Evolutionary conservation across 139 green algal genomes (phyloP).

Genomic region (Auxenochlorella protothecoides): DNA sequence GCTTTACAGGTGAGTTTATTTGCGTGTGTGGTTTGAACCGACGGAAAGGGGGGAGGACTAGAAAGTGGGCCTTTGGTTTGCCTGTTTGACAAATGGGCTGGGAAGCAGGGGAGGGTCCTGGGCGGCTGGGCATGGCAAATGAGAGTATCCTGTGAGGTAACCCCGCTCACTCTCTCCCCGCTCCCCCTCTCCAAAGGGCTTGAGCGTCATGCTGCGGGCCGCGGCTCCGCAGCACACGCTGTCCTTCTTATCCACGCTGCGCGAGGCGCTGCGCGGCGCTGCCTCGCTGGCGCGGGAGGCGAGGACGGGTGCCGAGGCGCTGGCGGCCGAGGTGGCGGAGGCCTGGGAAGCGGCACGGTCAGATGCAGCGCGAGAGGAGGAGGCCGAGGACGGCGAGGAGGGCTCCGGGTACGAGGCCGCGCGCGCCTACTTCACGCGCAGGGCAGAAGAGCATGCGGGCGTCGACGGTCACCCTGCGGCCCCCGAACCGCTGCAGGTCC

Average conservation of each 20-base stretch:
- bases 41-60: no score
- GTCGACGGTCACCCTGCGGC: no score
- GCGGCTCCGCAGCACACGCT: no score
- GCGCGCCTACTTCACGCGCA: neutral
- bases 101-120: no score
- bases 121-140: no score
- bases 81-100: no score
- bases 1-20: slow-evolving; percentile 27
- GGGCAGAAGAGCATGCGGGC: slow-evolving; percentile 1
- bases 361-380: neutral
- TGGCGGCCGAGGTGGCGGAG: slow-evolving; percentile 3
- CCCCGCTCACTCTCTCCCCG: no score
- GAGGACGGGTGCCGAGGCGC: neutral
- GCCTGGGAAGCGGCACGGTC: slow-evolving; percentile 1
- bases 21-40: no score
- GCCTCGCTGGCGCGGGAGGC: slow-evolving; percentile 11
- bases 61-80: no score
- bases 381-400: neutral
- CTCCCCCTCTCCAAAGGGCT: no score
- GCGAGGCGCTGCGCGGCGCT: neutral
- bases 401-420: neutral
- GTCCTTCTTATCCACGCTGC: neutral
- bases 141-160: no score
- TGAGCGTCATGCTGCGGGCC: no score
- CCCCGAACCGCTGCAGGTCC: slow-evolving; percentile 5